Evolutionary conservation across 1,284 basidiomycete genomes (phyloP), one percentile per base, ranked within the genome.

Genomic region (Agroathelia rolfsii): DNA sequence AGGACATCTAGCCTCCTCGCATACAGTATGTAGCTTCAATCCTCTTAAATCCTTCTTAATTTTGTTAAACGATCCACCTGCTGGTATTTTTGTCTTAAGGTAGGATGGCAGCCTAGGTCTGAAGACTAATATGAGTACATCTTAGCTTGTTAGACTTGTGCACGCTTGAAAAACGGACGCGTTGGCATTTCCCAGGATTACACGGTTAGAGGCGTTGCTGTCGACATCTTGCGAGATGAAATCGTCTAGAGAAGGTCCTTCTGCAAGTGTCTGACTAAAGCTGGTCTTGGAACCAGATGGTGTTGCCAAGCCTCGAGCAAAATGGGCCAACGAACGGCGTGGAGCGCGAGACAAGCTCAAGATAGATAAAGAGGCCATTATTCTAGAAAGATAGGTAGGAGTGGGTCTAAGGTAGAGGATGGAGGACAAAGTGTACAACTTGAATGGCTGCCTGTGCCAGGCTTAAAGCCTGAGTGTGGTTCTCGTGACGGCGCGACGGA

Each of bases 1-100:
- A 1, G 95, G 95, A 66, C 95, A 99, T 40, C 93, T 75, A 16
- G 95, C 95, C 58, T 99, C 95, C 57, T 99, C 95, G 50, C 95
- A 99, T 1, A 99, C 95, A 0, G 95, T 99, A 50, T 94, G 89
- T 30, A 99, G 63, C 6, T 76, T 76, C 1, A 99, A 70, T 1
- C 92, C 93, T 35, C 95, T 71, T 13, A 99, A 66, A 54, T 99
- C 95, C 46, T 84, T 85, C 71, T 95, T 97, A 48, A 99, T 97
- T 47, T 77, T 86, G 40, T 76, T 82, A 56, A 84, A 98, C 8
- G 89, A 90, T 17, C 69, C 65, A 16, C 93, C 90, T 1, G 82
- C 88, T 0, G 95, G 94, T 44, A 93, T 90, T 19, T 78, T 80
- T 14, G 94, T 96, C 65, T 97, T 97, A 20, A 98, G 66, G 61